These are phyloP conservation scores for Phylloporus sp. DNA, from an alignment of 768 basidiomycete species.

Conservation along the genomic window DNA sequence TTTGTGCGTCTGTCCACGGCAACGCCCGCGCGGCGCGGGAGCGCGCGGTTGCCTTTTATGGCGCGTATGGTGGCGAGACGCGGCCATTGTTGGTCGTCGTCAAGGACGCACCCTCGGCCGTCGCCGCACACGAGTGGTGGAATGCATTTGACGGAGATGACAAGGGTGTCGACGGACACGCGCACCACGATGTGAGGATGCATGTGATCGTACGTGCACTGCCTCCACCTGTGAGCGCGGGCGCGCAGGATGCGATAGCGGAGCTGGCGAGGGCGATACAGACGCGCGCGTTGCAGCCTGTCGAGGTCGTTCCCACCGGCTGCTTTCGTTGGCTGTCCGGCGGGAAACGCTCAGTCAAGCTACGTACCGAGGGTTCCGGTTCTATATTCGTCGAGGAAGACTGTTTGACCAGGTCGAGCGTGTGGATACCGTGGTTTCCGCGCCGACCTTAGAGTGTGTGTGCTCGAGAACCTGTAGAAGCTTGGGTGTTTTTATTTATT, in stretches of 20 bases:
- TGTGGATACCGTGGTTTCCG: conserved; percentile 16
- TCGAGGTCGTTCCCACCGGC: conserved; percentile 16
- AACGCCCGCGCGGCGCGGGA: conserved; percentile 5
- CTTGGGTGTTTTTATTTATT: neutral
- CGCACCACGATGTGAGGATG: conserved; percentile 1
- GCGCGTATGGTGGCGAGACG: conserved; percentile 24
- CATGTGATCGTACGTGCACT: conserved; percentile 23
- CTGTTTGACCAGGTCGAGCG: conserved; percentile 7
- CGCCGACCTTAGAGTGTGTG: neutral
- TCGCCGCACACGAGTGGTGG: conserved; percentile 23
- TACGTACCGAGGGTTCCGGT: neutral
- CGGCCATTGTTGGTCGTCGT: conserved; percentile 26
- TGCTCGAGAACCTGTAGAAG: neutral
- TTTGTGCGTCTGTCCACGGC: conserved; percentile 14
- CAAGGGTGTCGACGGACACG: neutral
- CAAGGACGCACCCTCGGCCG: conserved; percentile 17
- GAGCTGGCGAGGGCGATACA: conserved; percentile 15
- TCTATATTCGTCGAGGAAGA: conserved; percentile 9
- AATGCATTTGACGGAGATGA: conserved; percentile 5
- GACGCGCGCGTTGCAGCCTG: conserved; percentile 22
- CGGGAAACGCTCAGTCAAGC: conserved; percentile 4
- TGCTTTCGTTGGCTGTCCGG: conserved; percentile 21
- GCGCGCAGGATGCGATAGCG: conserved; percentile 1
- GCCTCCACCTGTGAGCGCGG: conserved; percentile 5
- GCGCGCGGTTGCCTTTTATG: conserved; percentile 14